Conservation (phyloP, 1,284 basidiomycete species). For the Fomitopsis schrenkii region DNA sequence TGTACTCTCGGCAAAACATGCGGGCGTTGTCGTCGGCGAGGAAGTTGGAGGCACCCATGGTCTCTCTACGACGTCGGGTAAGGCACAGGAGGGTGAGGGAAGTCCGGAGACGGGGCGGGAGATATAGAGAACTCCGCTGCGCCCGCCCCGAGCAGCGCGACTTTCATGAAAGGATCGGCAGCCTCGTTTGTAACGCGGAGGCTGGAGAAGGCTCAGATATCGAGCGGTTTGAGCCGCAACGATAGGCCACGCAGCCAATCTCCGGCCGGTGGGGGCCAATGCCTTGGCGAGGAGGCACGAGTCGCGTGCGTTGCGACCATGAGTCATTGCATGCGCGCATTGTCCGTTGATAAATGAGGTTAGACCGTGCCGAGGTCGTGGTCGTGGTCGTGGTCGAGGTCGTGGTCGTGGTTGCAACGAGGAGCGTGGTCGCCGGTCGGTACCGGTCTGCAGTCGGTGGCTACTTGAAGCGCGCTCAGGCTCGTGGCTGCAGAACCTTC, state of each 20-base stretch:
- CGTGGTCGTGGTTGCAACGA: neutral
- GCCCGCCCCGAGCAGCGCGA: neutral
- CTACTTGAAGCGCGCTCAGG: neutral
- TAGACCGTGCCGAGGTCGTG: neutral
- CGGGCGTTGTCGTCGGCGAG: conserved; percentile 6
- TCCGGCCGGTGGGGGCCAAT: neutral
- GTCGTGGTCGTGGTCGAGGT: neutral
- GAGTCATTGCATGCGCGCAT: neutral
- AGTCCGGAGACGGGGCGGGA: neutral
- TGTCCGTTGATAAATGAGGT: neutral
- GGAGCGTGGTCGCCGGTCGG: neutral
- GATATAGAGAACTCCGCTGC: neutral
- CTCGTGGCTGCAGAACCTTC: no score
- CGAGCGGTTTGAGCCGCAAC: neutral
- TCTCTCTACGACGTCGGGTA: neutral
- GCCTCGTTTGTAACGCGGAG: neutral
- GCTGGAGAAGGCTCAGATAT: neutral
- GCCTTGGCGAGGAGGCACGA: neutral
- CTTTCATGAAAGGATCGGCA: conserved; percentile 3
- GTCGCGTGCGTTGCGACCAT: neutral
- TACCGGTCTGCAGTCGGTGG: neutral
- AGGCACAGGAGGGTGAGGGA: neutral
- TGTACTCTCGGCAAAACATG: conserved; percentile 20
- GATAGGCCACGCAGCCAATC: neutral
- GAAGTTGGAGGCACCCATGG: neutral